phyloP scores from a whole-genome alignment of 176 grass and related monocot species.

The Triticum monococcum region DNA sequence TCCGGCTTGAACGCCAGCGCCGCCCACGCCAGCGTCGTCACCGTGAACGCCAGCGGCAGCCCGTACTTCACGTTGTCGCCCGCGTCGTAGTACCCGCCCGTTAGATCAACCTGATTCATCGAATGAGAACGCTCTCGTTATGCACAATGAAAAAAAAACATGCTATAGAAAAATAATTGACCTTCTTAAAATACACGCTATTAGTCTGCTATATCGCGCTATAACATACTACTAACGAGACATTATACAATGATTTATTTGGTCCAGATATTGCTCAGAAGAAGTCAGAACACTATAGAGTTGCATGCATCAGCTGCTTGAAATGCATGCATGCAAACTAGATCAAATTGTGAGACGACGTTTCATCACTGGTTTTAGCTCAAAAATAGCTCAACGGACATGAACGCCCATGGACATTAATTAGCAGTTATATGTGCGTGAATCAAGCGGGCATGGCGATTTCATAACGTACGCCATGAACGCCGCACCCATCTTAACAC shows the following conservation, averaged over 20 bases:
- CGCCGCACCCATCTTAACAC: background rate
- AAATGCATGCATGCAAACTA: too few species aligned
- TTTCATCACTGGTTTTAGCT: background rate
- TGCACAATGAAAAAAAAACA: background rate
- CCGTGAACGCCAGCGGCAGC: constrained; percentile 79
- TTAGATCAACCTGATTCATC: constrained; percentile 63
- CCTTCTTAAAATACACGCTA: too few species aligned
- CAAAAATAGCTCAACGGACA: background rate
- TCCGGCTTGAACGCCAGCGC: constrained; percentile 62
- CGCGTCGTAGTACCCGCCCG: constrained; percentile 93
- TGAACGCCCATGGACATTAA: background rate
- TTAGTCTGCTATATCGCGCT: too few species aligned
- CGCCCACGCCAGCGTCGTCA: constrained; percentile 87
- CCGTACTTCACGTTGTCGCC: constrained; percentile 99
- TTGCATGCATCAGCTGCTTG: background rate
- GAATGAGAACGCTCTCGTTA: background rate
- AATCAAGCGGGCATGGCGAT: background rate
- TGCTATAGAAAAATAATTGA: too few species aligned
- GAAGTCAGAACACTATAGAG: too few species aligned
- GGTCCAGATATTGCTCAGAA: too few species aligned
- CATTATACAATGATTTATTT: too few species aligned
- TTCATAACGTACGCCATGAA: background rate
- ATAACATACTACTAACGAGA: too few species aligned
- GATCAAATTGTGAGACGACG: background rate
- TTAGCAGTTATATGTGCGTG: background rate